These are phyloP conservation scores for Hysterangium stoloniferum DNA, from an alignment of 768 basidiomycete genomes.

Conservation along the genomic window DNA sequence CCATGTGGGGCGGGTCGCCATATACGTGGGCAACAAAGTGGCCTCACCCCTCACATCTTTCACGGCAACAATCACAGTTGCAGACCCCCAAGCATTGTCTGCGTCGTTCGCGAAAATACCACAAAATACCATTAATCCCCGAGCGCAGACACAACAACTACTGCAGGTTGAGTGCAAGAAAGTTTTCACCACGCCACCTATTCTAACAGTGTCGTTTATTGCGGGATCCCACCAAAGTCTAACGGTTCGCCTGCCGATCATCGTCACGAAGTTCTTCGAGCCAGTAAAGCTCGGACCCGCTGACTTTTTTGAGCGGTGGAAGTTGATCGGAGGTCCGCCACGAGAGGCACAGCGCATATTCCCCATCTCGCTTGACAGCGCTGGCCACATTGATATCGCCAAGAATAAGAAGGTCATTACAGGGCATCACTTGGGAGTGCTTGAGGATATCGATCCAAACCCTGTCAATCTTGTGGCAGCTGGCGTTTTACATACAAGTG, in stretches of 20 bases:
- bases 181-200: slow-evolving; percentile 66
- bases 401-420: slow-evolving; percentile 69
- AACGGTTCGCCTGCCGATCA: slow-evolving; percentile 76
- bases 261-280: slow-evolving; percentile 88
- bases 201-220: slow-evolving; percentile 82
- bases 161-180: slow-evolving; percentile 94
- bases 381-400: slow-evolving; percentile 66
- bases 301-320: slow-evolving; percentile 98
- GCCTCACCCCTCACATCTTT: slow-evolving; percentile 85
- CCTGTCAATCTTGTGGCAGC: slow-evolving; percentile 89
- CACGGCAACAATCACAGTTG: slow-evolving; percentile 70
- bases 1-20: slow-evolving; percentile 85
- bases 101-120: slow-evolving; percentile 89
- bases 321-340: slow-evolving; percentile 91
- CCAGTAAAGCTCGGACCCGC: slow-evolving; percentile 74
- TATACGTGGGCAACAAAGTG: slow-evolving; percentile 96
- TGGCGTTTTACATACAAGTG: slow-evolving; percentile 92
- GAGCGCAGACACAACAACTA: slow-evolving; percentile 87
- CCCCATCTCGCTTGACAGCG: slow-evolving; percentile 58
- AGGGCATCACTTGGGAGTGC: slow-evolving; percentile 68
- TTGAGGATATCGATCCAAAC: slow-evolving; percentile 88
- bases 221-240: slow-evolving; percentile 88
- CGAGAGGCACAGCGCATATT: slow-evolving; percentile 88
- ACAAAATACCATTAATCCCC: slow-evolving; percentile 67
- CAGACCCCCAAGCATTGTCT: slow-evolving; percentile 67